Percentiles rank a stretch among this genome's conserved stretches.
Conservation (phyloP, 2,329 filamentous ascomycete genomes). For the Xylaria sp. region DNA sequence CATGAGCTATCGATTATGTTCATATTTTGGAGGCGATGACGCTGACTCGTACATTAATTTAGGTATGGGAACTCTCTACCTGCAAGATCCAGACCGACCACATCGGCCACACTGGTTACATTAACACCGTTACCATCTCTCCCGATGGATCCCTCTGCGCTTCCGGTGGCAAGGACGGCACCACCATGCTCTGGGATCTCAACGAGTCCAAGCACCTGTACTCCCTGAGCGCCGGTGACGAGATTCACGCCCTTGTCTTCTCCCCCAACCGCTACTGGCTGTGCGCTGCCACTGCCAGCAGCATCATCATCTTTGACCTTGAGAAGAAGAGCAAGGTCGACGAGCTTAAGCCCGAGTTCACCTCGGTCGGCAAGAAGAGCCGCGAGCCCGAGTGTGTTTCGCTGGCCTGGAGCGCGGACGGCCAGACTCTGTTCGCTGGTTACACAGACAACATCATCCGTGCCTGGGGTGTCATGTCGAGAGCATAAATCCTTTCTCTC, state of each 20-base stretch:
- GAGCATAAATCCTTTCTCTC: conserved; percentile 68
- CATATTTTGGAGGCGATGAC: background rate
- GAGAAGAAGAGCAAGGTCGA: conserved; percentile 99
- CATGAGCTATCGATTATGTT: background rate
- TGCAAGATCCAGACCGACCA: conserved; percentile 99
- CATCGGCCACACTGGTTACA: conserved; percentile 99
- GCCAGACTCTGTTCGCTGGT: conserved; percentile 98
- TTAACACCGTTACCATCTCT: conserved; percentile 99
- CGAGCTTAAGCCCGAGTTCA: conserved; percentile 98
- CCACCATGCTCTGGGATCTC: conserved; percentile 99
- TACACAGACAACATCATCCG: conserved; percentile 99
- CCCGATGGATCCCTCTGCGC: conserved; percentile 99
- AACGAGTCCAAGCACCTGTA: conserved; percentile 99
- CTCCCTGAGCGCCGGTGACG: conserved; percentile 98
- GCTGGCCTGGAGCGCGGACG: conserved; percentile 97
- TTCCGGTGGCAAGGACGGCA: conserved; percentile 99
- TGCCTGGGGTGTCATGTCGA: conserved; percentile 97
- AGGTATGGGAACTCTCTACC: conserved; percentile 99
- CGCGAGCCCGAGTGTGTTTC: conserved; percentile 97
- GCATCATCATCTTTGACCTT: conserved; percentile 99
- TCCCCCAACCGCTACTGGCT: conserved; percentile 99
- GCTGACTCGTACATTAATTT: conserved; percentile 46
- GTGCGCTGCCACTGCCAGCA: conserved; percentile 95
- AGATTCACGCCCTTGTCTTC: conserved; percentile 99
- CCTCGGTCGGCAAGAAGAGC: conserved; percentile 97